Evolutionary conservation across 257 asterid species (phyloP), one percentile per base, ranked within the genome.

Genomic region (Penstemon eatonii): DNA sequence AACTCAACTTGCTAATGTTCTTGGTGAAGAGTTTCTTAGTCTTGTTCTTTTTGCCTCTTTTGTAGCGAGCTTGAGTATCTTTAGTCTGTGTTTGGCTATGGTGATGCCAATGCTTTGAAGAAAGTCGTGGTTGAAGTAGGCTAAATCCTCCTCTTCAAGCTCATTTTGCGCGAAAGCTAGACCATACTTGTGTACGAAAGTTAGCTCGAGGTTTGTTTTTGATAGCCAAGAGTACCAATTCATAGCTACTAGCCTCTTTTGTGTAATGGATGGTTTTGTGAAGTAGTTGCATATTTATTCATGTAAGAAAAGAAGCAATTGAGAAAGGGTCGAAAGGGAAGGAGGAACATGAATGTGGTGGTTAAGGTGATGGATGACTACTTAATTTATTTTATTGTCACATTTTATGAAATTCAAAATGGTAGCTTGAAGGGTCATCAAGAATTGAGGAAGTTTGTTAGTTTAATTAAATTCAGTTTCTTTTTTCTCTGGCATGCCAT

Each of bases 201-300:
- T 69, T 37, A 79, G 81, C 12, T 87, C 92, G 5, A 89, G 92
- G 71, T 66, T 77, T 10, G 90, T 76, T 71, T 79, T 81, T 10
- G 88, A 85, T 56, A 91, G 62, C 96, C 96, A 91, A 36, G 91
- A 76, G 73, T 74, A 80, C 97, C 96, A 89, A 76, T 91, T 91
- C 95, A 91, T 91, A 73, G 73, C 53, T 60, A 25, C 57, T 55
- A 43, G 19, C 15, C 57, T 46, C 7, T 4, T n/a, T 25, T 4
- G 42, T 25, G n/a, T 36, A n/a, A n/a, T 4, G 19, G 2, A 19
- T 9, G 41, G 55, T 45, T 7, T 18, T 38, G 25, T 15, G 65
- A 11, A 6, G 56, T 9, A 3, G 15, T 62, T 46, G 72, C 72
- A 42, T 19, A 39, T 33, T 7, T 56, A 57, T 44, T 60, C 55